Percentiles rank a stretch among this genome's conserved stretches.
Conservation (phyloP, 164 flowering plant species). For the Warburgia ugandensis region DNA sequence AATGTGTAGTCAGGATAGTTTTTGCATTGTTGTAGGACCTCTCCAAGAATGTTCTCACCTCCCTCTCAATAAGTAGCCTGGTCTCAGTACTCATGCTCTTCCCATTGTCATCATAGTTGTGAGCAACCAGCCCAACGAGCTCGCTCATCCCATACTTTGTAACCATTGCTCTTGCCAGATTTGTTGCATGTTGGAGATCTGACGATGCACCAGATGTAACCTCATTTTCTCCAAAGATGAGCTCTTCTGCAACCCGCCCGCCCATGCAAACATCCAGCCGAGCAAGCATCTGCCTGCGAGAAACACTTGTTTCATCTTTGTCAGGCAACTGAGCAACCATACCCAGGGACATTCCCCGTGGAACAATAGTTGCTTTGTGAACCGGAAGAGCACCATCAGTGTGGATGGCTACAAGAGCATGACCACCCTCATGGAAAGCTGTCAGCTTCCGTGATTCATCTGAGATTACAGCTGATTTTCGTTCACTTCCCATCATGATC, state of each 20-base stretch:
- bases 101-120: constrained; percentile 71
- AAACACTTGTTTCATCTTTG: constrained; percentile 67
- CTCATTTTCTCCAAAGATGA: constrained; percentile 85
- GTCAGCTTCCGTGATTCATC: constrained; percentile 74
- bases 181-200: constrained; percentile 74
- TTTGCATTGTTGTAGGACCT: constrained; percentile 83
- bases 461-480: constrained; percentile 94
- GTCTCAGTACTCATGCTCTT: constrained; percentile 94
- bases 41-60: constrained; percentile 56
- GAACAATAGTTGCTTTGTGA: constrained; percentile 93
- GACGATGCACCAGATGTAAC: constrained; percentile 82
- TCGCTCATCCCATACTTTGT: constrained; percentile 93
- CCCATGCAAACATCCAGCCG: constrained; percentile 96
- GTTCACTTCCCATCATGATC: constrained; percentile 90
- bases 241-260: constrained; percentile 91
- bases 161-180: constrained; percentile 76
- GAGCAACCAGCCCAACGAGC: constrained; percentile 77
- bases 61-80: constrained; percentile 73
- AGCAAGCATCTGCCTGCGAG: constrained; percentile 91
- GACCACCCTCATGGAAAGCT: constrained; percentile 97
- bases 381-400: constrained; percentile 94
- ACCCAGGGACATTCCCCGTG: constrained; percentile 85
- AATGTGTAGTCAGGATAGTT: constrained; percentile 62
- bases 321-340: constrained; percentile 91
- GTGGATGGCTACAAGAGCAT: constrained; percentile 86